These are phyloP conservation scores for Echeveria elegans DNA, from an alignment of 164 flowering plant genomes.

Conservation along the genomic window DNA sequence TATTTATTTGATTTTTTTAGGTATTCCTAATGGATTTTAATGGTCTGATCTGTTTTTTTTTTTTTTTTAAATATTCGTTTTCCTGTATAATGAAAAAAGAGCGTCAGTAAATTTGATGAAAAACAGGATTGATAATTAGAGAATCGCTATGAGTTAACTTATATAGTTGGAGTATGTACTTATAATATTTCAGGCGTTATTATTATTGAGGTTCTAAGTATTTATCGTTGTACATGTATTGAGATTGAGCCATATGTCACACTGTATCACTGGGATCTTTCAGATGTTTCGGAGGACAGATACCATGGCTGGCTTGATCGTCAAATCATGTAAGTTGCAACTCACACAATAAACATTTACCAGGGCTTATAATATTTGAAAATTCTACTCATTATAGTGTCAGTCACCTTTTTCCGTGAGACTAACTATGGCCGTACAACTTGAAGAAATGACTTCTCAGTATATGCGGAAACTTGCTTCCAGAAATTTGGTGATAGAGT, in stretches of 20 bases:
- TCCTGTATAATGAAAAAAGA: neutral
- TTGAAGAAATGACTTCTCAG: conserved; percentile 64
- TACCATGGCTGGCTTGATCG: conserved; percentile 73
- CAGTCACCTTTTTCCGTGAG: no score
- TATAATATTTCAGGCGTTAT: no score
- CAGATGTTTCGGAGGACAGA: conserved; percentile 64
- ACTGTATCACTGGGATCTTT: conserved; percentile 89
- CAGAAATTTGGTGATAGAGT: conserved; percentile 83
- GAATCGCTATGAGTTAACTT: no score
- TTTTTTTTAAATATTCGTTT: neutral
- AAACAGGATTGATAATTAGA: no score
- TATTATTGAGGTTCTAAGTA: neutral
- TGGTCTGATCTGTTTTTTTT: neutral
- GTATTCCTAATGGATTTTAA: neutral
- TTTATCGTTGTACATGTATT: conserved; percentile 34
- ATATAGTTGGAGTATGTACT: conserved; percentile 49
- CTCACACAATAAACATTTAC: neutral
- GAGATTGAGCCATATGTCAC: conserved; percentile 83
- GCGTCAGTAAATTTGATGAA: no score
- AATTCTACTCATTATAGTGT: no score
- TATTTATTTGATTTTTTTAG: neutral
- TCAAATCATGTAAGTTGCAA: conserved; percentile 44
- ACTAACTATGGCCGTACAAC: neutral
- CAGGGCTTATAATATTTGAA: neutral
- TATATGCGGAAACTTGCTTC: conserved; percentile 73